Evolutionary conservation across 2,329 filamentous ascomycete genomes (phyloP), one percentile per base, ranked within the genome.

Genomic region (Colletotrichum karsti): DNA sequence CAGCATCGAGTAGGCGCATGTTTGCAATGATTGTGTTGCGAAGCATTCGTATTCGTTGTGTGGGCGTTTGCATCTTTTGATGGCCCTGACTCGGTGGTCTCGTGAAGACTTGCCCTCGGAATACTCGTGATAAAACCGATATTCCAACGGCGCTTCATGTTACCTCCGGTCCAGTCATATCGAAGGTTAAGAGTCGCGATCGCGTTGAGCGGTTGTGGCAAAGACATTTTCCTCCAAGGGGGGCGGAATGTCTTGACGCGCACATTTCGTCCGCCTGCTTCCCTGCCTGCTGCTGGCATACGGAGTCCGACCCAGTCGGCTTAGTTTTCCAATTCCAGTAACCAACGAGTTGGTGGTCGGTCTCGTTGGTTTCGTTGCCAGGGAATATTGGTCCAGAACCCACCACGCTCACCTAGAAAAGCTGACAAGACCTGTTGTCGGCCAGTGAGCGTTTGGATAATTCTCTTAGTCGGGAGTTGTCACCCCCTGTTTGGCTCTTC

Each of bases 51-150:
- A n/a, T 53, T 46, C 28, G 50, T 20, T 7, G 50, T 22, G 50
- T 22, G 53, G 6, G 8, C 37, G 24, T 42, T 30, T 18, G n/a
- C 13, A 30, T 13, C 7, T 33, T 39, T 54, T 42, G 28, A 42
- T 37, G 28, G 20, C 42, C 35, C 53, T 44, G 39, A 61, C 56
- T 65, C 55, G 30, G 56, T 46, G 13, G 56, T 20, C 37, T 65
- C 46, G 63, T 61, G 56, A 65, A 24, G 30, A 65, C 26, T 55
- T 66, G 35, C 48, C 57, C 33, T 62, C 63, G 63, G 56, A 62
- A 13, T 20, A 60, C 13, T 55, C 35, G 33, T 22, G 24, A 54
- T 62, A 66, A 66, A 39, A 24, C 63, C 48, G 63, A 66, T 10
- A 35, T 10, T 50, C 62, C 42, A 9, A 66, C 37, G 54, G 44